Conservation (phyloP, 768 basidiomycete genomes). For the Psilocybe cyanescens region DNA sequence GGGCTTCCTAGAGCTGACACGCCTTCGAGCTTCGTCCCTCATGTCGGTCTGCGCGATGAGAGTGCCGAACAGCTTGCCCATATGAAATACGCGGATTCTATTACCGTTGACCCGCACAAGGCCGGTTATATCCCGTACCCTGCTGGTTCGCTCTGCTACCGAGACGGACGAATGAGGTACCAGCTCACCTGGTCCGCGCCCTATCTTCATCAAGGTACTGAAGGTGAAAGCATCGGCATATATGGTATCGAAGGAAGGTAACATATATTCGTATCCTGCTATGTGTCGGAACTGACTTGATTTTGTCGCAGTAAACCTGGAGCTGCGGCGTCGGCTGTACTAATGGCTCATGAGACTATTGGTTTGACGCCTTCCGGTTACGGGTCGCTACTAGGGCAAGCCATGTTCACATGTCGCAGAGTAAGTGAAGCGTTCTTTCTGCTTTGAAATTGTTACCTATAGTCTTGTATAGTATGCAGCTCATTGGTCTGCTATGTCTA, state of each 20-base stretch:
- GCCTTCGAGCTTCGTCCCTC: slow-evolving; percentile 5
- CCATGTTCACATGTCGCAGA: slow-evolving; percentile 35
- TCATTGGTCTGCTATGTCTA: slow-evolving; percentile 45
- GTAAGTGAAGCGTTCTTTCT: slow-evolving; percentile 23
- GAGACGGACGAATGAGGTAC: slow-evolving; percentile 38
- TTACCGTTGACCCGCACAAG: slow-evolving; percentile 46
- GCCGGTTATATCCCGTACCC: slow-evolving; percentile 48
- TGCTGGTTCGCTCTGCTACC: slow-evolving; percentile 41
- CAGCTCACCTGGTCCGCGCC: slow-evolving; percentile 34
- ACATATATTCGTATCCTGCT: neutral
- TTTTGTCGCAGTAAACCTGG: slow-evolving; percentile 44
- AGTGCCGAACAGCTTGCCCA: slow-evolving; percentile 30
- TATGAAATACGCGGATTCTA: slow-evolving; percentile 36
- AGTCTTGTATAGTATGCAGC: slow-evolving; percentile 30
- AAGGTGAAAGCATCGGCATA: slow-evolving; percentile 39
- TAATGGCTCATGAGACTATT: slow-evolving; percentile 40
- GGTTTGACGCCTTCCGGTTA: slow-evolving; percentile 41
- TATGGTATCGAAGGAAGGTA: slow-evolving; percentile 55
- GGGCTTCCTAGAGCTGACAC: neutral
- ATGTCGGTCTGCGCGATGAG: slow-evolving; percentile 12
- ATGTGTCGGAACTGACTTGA: neutral
- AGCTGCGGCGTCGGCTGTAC: slow-evolving; percentile 41
- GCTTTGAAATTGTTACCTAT: neutral
- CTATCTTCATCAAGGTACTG: slow-evolving; percentile 17
- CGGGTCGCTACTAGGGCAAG: slow-evolving; percentile 42